Percentiles rank a stretch among this genome's conserved stretches.
phyloP scores from a whole-genome alignment of 2,329 filamentous ascomycete species.

The Fusarium armeniacum region DNA sequence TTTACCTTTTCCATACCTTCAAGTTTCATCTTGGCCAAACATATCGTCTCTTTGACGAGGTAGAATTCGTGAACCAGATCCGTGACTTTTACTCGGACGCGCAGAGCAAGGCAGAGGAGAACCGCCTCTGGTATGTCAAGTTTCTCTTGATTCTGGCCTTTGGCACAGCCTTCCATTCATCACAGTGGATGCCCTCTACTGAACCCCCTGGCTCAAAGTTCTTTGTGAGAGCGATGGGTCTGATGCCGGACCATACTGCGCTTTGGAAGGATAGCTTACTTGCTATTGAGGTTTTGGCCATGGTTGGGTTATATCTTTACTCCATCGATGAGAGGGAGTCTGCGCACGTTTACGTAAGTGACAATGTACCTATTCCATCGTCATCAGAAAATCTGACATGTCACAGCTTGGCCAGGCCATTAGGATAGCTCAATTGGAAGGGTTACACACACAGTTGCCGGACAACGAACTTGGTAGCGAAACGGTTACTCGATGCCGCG shows the following conservation, averaged over 20 bases:
- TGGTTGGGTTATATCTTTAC: constrained; percentile 57
- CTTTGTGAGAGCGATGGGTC: constrained; percentile 54
- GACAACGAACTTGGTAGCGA: constrained; percentile 53
- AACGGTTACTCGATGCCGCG: constrained; percentile 53
- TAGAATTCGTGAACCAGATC: constrained; percentile 49
- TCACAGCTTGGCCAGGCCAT: constrained; percentile 57
- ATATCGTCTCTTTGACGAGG: constrained; percentile 55
- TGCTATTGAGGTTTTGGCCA: constrained; percentile 55
- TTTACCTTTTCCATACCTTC: constrained; percentile 54
- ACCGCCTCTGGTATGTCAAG: constrained; percentile 63
- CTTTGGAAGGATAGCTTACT: constrained; percentile 57
- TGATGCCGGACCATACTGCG: constrained; percentile 54
- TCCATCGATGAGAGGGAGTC: constrained; percentile 56
- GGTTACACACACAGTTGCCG: constrained; percentile 58
- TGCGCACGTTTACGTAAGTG: constrained; percentile 50
- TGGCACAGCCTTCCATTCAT: constrained; percentile 48
- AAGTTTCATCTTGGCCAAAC: constrained; percentile 57
- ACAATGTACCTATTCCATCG: accelerated
- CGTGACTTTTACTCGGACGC: constrained; percentile 46
- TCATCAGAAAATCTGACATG: neutral
- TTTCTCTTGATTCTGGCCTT: constrained; percentile 64
- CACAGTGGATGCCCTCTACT: constrained; percentile 47
- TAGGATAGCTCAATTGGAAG: constrained; percentile 58
- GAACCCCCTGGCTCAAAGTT: constrained; percentile 52
- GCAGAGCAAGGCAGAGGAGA: constrained; percentile 36